Percentiles rank a stretch among this genome's conserved stretches.
Conservation (phyloP, 2,329 filamentous ascomycete species). For the Orbilia javanica region DNA sequence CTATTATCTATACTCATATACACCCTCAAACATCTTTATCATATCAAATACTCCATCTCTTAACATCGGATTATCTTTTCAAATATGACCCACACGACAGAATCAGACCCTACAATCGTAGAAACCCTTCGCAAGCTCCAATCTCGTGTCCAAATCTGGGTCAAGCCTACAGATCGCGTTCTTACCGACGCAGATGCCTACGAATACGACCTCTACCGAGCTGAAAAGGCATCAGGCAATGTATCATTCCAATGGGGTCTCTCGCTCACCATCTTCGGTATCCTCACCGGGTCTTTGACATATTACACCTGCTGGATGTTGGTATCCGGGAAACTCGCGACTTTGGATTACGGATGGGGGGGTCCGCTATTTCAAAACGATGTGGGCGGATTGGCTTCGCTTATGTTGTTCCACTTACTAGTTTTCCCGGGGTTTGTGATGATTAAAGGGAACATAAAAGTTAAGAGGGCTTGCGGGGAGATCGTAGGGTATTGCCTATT, state of each 20-base stretch:
- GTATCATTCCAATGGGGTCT: constrained; percentile 45
- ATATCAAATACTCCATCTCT: not conserved
- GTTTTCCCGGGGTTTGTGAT: constrained; percentile 30
- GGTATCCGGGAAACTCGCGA: constrained; percentile 15
- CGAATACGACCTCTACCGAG: constrained; percentile 44
- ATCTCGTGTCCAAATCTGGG: constrained; percentile 49
- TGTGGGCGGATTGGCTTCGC: constrained; percentile 8
- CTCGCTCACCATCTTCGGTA: constrained; percentile 23
- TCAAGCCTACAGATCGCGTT: constrained; percentile 52
- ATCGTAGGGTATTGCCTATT: constrained; percentile 31
- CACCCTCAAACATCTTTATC: not conserved
- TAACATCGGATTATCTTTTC: not conserved
- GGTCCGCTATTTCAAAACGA: not conserved
- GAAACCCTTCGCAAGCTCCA: constrained; percentile 50
- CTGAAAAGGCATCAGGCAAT: constrained; percentile 24
- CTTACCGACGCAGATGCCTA: constrained; percentile 54
- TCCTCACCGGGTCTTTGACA: constrained; percentile 11
- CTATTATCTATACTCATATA: not conserved
- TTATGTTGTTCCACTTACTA: constrained; percentile 37
- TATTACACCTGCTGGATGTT: constrained; percentile 44
- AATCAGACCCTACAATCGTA: constrained; percentile 35
- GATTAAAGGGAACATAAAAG: constrained; percentile 28
- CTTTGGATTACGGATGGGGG: not conserved
- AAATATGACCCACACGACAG: not conserved
- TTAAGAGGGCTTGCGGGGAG: not conserved